phyloP scores from a whole-genome alignment of 192 early-diverging fungal species.

The Coemansia sp. region DNA sequence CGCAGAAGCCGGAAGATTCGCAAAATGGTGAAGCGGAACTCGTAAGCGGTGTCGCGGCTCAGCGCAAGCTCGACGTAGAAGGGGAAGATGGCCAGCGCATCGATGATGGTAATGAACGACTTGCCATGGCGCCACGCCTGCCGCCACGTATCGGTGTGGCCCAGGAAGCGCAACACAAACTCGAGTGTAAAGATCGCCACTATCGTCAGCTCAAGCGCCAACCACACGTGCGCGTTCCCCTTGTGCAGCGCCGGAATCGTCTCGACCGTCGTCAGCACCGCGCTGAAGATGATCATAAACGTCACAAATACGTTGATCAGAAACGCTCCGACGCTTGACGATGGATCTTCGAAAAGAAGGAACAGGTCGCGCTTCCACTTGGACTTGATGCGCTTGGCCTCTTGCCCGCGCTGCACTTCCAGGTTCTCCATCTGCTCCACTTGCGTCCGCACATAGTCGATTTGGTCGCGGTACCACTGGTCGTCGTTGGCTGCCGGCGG shows the following conservation, averaged over 20 bases:
- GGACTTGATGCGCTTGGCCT: constrained; percentile 40
- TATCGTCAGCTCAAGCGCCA: constrained; percentile 66
- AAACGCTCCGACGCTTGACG: constrained; percentile 70
- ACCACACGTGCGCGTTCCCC: constrained; percentile 55
- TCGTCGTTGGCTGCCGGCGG: constrained; percentile 35
- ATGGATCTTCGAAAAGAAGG: constrained; percentile 74
- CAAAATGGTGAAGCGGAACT: constrained; percentile 81
- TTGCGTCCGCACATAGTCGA: constrained; percentile 53
- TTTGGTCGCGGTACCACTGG: constrained; percentile 52
- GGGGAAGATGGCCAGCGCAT: constrained; percentile 74
- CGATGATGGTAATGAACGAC: constrained; percentile 61
- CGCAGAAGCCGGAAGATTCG: constrained; percentile 73
- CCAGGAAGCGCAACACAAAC: constrained; percentile 64
- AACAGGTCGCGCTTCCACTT: constrained; percentile 65
- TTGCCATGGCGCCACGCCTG: constrained; percentile 56
- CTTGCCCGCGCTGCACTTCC: constrained; percentile 44
- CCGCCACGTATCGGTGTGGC: constrained; percentile 68
- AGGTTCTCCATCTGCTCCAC: constrained; percentile 52
- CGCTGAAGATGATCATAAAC: constrained; percentile 69
- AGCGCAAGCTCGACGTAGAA: constrained; percentile 75
- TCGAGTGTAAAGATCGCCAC: constrained; percentile 75
- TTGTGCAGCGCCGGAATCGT: constrained; percentile 73
- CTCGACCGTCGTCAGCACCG: constrained; percentile 74
- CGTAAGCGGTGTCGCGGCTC: constrained; percentile 68
- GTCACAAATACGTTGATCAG: constrained; percentile 71